Percentiles rank a stretch among this genome's conserved stretches.
phyloP scores from a whole-genome alignment of 371 early-diverging fungal genomes.

The Synchytrium microbalum region DNA sequence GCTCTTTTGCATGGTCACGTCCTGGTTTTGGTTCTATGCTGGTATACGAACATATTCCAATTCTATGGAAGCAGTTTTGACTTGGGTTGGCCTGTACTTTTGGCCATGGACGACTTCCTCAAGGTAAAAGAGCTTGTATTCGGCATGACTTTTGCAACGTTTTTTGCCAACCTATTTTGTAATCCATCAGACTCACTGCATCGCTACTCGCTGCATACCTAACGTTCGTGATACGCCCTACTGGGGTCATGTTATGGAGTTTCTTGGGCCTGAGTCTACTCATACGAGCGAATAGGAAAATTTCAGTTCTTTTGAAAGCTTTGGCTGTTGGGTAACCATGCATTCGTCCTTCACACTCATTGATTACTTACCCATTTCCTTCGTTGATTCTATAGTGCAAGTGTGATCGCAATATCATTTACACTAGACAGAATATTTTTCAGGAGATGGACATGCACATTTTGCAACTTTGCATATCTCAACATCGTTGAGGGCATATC shows the following conservation, averaged over 20 bases:
- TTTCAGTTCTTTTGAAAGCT: not conserved
- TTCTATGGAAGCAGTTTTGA: conserved; percentile 57
- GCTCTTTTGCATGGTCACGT: conserved; percentile 62
- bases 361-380: too few relatives aligned
- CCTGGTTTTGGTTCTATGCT: conserved; percentile 77
- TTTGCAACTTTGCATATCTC: conserved; percentile 63
- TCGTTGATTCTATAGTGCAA: too few relatives aligned
- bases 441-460: conserved; percentile 52
- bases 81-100: conserved; percentile 58
- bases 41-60: conserved; percentile 67
- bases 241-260: conserved; percentile 75
- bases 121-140: too few relatives aligned
- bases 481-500: conserved; percentile 70
- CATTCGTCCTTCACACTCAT: too few relatives aligned
- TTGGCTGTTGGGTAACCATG: not conserved
- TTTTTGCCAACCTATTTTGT: too few relatives aligned
- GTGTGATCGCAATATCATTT: not conserved
- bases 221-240: conserved; percentile 77
- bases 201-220: too few relatives aligned
- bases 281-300: not conserved
- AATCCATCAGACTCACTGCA: too few relatives aligned
- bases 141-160: too few relatives aligned
- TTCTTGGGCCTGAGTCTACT: conserved; percentile 44
- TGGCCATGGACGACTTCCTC: conserved; percentile 53
- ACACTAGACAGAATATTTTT: conserved; percentile 60